Base-by-base conservation (phyloP, 108 stramenopile genomes). In the Skeletonema grethae region DNA sequence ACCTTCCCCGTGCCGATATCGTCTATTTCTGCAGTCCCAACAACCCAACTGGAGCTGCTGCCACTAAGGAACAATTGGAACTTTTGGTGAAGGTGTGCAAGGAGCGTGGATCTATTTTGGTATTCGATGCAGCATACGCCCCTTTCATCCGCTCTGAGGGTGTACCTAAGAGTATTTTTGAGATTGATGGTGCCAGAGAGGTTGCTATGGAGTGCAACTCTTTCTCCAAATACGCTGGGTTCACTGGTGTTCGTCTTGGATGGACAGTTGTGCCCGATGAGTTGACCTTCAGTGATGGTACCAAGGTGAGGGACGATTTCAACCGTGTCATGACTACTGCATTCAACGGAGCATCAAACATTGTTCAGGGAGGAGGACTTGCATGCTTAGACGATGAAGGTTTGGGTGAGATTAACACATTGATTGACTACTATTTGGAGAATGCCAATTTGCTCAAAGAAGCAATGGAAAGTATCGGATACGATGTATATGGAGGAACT, bases 51-150 rank as follows among this genome's bases (percentile, higher is more conserved):
- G 97, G 97, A 36, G 97, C 96, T 34, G 96, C 94, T 10, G 97
- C 97, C 48, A 96, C 92, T 39, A 84, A 80, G 43, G 95, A 90
- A 61, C 96, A 98, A 82, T 82, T 98, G 63, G 90, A 91, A 61
- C 79, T 77, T 31, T 77, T 97, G 41, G 95, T 98, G n/a, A 88
- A 88, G 25, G 62, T 92, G 24, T 97, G 96, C 79, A 93, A 93
- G 78, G 94, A 96, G 58, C 89, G 93, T 67, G 95, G 95, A 48
- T 89, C 88, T 13, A 94, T 94, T 59, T 82, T 94, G 63, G 94
- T 98, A 38, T 98, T 98, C 77, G 98, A 98, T 73, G 98, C 98
- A 8, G 98, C 98, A 39, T 98, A 98, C 75, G 98, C 98, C 34
- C 98, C 98, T 46, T 98, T 98, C 74, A 98, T 98, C 73, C 96